phyloP scores from a whole-genome alignment of 2,329 filamentous ascomycete genomes.

The Plenodomus tracheiphilus region DNA sequence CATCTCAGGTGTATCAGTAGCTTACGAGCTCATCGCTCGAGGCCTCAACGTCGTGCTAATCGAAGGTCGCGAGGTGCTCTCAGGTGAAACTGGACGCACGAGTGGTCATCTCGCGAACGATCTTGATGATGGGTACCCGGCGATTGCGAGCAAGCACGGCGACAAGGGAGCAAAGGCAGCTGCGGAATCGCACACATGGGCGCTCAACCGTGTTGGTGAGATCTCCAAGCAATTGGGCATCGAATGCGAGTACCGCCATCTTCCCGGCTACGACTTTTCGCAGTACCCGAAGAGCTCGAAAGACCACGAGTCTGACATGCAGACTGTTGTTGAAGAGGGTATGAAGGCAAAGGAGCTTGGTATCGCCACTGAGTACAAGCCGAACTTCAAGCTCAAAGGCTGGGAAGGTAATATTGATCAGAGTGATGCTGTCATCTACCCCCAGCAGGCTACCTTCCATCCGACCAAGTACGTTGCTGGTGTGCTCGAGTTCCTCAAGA shows the following conservation, averaged over 20 bases:
- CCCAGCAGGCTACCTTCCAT: conserved; percentile 59
- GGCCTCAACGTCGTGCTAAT: conserved; percentile 56
- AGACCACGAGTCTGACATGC: conserved; percentile 52
- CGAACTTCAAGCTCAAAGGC: conserved; percentile 54
- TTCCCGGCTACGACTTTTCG: conserved; percentile 57
- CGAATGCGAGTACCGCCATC: conserved; percentile 59
- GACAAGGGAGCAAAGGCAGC: conserved; percentile 53
- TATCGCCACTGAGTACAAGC: conserved; percentile 48
- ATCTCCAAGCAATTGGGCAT: conserved; percentile 54
- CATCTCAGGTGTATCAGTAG: conserved; percentile 56
- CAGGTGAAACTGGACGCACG: conserved; percentile 59
- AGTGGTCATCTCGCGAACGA: conserved; percentile 59
- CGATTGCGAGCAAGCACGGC: conserved; percentile 58
- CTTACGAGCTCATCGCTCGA: conserved; percentile 58
- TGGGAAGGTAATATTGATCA: conserved; percentile 58
- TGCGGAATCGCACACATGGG: conserved; percentile 60
- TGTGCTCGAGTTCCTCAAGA: conserved; percentile 55
- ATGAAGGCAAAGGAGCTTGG: conserved; percentile 51
- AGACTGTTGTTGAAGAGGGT: conserved; percentile 52
- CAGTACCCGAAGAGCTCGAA: conserved; percentile 50
- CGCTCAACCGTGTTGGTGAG: conserved; percentile 56
- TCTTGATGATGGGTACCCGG: conserved; percentile 57
- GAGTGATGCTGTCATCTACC: conserved; percentile 54
- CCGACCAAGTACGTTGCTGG: conserved; percentile 60
- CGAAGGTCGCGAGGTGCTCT: conserved; percentile 58